These are phyloP conservation scores for Solanum chaucha DNA, from an alignment of 257 asterid genomes.

Conservation along the genomic window DNA sequence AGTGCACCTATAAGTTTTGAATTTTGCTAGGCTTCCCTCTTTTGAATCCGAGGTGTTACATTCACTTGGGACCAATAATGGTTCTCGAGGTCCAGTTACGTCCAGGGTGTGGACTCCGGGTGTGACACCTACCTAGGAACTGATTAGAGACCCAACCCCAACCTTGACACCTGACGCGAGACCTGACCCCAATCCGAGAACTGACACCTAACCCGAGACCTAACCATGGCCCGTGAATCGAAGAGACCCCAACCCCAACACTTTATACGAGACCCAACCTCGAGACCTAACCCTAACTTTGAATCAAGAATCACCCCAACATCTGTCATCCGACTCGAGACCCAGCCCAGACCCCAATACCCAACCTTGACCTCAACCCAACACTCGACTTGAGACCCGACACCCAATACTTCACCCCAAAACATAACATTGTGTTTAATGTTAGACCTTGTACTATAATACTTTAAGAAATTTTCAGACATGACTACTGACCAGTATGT, in stretches of 20 bases:
- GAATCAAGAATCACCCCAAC: neutral
- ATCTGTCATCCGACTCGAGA: neutral
- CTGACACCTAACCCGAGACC: neutral
- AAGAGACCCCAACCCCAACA: too few relatives aligned
- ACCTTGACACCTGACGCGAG: neutral
- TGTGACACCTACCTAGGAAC: too few relatives aligned
- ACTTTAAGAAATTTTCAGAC: too few relatives aligned
- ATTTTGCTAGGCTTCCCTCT: too few relatives aligned
- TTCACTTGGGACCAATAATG: too few relatives aligned
- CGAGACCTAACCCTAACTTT: neutral
- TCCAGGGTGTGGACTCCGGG: too few relatives aligned
- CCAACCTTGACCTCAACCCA: neutral
- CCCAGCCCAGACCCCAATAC: neutral
- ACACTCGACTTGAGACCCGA: neutral
- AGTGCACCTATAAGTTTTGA: too few relatives aligned
- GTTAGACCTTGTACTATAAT: neutral
- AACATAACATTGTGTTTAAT: neutral
- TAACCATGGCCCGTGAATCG: rapidly evolving
- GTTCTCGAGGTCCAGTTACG: too few relatives aligned
- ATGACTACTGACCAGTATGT: neutral
- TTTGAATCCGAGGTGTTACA: too few relatives aligned
- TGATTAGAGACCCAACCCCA: too few relatives aligned
- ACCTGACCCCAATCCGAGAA: neutral
- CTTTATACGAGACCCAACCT: neutral
- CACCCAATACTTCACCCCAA: neutral